Percentiles rank a stretch among this genome's conserved stretches.
Evolutionary conservation across 805 yeast species (phyloP).

Genomic region (Yarrowia sp.): DNA sequence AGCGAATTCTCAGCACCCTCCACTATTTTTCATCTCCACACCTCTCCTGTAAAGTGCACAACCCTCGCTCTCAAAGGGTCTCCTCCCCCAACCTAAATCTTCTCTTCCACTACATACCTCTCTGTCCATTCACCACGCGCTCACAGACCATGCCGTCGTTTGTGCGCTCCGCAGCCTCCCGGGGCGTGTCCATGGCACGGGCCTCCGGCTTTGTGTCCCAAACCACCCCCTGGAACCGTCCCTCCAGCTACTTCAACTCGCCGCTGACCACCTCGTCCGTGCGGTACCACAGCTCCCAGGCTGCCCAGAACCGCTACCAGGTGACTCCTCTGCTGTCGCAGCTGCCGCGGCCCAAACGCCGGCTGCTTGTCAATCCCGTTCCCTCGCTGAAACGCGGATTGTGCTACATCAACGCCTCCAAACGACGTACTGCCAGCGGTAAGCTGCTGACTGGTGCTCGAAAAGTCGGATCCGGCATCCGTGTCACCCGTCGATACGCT

Average conservation of each 20-base stretch:
- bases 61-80: too few relatives aligned
- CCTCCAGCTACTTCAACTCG: conserved; percentile 27
- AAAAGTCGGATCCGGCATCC: conserved; percentile 34
- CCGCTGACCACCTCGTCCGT: conserved; percentile 9
- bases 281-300: conserved; percentile 11
- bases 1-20: too few relatives aligned
- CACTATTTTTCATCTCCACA: too few relatives aligned
- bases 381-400: conserved; percentile 44
- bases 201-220: neutral
- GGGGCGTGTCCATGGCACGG: conserved; percentile 27
- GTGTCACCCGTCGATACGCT: conserved; percentile 40
- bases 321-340: conserved; percentile 1
- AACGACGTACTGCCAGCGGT: conserved; percentile 30
- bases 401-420: conserved; percentile 41
- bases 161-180: conserved; percentile 25
- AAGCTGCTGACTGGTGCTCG: conserved; percentile 27
- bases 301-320: neutral
- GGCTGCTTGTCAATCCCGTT: conserved; percentile 42
- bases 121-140: conserved; percentile 1
- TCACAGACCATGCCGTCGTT: conserved; percentile 21
- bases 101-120: too few relatives aligned
- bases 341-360: conserved; percentile 18
- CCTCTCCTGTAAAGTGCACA: too few relatives aligned
- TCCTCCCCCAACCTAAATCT: too few relatives aligned
- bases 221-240: conserved; percentile 8